Evolutionary conservation across 768 basidiomycete genomes (phyloP), one percentile per base, ranked within the genome.

Genomic region (Lactifluus echinatus): DNA sequence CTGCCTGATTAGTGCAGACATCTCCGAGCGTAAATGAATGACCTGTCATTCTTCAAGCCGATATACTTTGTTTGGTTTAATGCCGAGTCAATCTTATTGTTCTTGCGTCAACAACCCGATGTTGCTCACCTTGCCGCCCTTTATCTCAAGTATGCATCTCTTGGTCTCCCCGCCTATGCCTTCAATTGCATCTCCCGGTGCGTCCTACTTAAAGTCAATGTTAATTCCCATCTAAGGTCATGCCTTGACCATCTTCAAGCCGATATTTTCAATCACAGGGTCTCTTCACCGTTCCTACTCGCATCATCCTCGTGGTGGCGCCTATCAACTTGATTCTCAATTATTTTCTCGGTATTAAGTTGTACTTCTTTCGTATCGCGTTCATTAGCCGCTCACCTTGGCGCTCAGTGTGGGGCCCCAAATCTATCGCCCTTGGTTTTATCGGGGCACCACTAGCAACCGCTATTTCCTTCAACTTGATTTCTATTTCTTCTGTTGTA

Each of bases 361-460:
- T 17, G 11, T 4, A n/a, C n/a, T 50, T 11, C 19, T n/a, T 21
- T n/a, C 12, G 42, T 57, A 48, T 50, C 24, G 8, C 28, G n/a
- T 49, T 49, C 26, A 17, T 33, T 28, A 8, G 31, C n/a, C 19
- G 60, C 48, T 64, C n/a, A 26, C n/a, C 6, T 53, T 49, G 15
- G 12, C 45, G 21, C 21, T 21, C 19, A 71, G 89, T 93, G 0
- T 93, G 90, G 91, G 92, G 92, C 1, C 92, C 92, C 0, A 73
- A 79, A 34, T 74, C 81, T 4, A 73, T 96, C 55, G 77, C 87
- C 14, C 74, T 97, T 2, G 94, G 94, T 1, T 99, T 90, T 71
- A 82, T 89, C 50, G 95, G 95, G 14, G 95, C 93, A 3, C 95
- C 95, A 0, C 76, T 97, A 19, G 88, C 94, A 1, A 93, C 93